Conservation (phyloP, 495 filamentous ascomycete species). For the Penicillium odoratum region DNA sequence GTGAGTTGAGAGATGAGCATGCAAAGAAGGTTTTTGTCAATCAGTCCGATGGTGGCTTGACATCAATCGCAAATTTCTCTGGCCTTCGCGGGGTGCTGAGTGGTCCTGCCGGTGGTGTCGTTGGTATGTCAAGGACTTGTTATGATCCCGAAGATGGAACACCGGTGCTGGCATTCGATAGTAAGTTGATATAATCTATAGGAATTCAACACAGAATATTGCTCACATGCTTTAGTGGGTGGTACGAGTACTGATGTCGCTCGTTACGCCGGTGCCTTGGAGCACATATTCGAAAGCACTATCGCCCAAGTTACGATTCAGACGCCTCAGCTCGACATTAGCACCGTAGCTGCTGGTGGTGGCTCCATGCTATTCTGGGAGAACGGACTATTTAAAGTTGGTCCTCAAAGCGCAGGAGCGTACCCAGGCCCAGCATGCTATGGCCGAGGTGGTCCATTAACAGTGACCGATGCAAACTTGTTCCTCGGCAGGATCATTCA, state of each 20-base stretch:
- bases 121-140: slow-evolving; percentile 16
- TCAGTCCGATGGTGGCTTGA: slow-evolving; percentile 80
- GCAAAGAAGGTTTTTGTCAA: slow-evolving; percentile 56
- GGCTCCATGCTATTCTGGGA: slow-evolving; percentile 82
- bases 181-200: slow-evolving; percentile 44
- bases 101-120: slow-evolving; percentile 69
- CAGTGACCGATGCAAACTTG: slow-evolving; percentile 88
- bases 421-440: slow-evolving; percentile 91
- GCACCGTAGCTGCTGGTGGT: slow-evolving; percentile 89
- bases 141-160: slow-evolving; percentile 70
- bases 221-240: slow-evolving; percentile 82
- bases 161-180: slow-evolving; percentile 53
- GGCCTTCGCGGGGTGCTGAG: slow-evolving; percentile 78
- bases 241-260: slow-evolving; percentile 91
- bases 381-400: slow-evolving; percentile 86
- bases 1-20: not conserved
- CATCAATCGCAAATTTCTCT: slow-evolving; percentile 74
- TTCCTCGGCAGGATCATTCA: slow-evolving; percentile 80
- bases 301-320: slow-evolving; percentile 92
- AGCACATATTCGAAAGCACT: slow-evolving; percentile 93
- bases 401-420: slow-evolving; percentile 82
- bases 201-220: slow-evolving; percentile 58
- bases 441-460: slow-evolving; percentile 81
- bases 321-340: slow-evolving; percentile 88
- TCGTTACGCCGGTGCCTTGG: slow-evolving; percentile 80